Base-by-base conservation (phyloP, 2,329 filamentous ascomycete genomes). In the Coleophoma cylindrospora region DNA sequence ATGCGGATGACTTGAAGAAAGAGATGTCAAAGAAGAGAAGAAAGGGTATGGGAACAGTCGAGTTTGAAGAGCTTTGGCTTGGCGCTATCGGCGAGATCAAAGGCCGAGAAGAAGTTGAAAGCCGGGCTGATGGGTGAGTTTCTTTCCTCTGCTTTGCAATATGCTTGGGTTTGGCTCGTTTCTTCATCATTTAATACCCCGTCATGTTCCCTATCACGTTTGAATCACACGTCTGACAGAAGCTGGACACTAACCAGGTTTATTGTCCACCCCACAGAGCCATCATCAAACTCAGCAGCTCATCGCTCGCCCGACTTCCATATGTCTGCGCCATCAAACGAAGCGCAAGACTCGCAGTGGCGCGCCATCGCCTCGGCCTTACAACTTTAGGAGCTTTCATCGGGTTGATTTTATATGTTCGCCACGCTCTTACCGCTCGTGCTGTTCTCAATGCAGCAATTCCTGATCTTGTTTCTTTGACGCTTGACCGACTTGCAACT, bases 221-320 rank as follows among this genome's bases (percentile, higher is more conserved):
- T 60, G 67, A 68, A 66, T 74, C 66, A 69, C 65, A 70, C 65
- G 58, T 77, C 75, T 83, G 80, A 83, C 74, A 69, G 70, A 69
- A 60, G 61, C 60, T 58, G 57, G 62, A 64, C 73, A 95, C 91
- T 96, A 91, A 96, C 83, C 87, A 96, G 91, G 85, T 80, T 76
- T 76, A 74, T 80, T 74, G 71, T 80, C 75, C 74, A 80, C 68
- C 75, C 84, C 73, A 83, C 83, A 92, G 89, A 89, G 70, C 74
- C 79, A 72, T 71, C 73, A 69, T 74, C 77, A 71, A 83, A 69
- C 81, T 96, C 78, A 81, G 83, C 71, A 92, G 87, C 73, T 87
- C 81, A 76, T 95, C 89, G 77, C 87, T 95, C 85, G 87, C 91
- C 80, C 81, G 87, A 70, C 79, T 97, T 86, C 81, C 91, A 74